These are phyloP conservation scores for Sporothrix humicola DNA, from an alignment of 2,329 filamentous ascomycete species.

Conservation along the genomic window DNA sequence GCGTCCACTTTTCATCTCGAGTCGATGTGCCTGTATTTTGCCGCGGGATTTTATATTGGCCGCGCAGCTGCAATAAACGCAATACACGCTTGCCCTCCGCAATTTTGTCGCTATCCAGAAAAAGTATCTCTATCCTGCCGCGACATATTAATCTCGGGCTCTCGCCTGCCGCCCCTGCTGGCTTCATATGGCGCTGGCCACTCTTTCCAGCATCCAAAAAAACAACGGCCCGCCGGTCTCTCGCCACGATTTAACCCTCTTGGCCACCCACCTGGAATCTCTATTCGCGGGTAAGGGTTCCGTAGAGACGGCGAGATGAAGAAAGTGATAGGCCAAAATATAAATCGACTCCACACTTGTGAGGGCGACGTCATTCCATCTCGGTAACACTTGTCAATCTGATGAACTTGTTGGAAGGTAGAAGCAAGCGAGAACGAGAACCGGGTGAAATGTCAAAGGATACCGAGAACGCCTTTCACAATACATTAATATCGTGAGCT, in stretches of 20 bases:
- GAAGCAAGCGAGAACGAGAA: not conserved
- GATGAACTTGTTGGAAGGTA: not conserved
- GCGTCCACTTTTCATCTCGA: not conserved
- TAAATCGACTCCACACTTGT: not conserved
- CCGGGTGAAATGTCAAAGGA: not conserved
- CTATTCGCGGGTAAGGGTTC: conserved; percentile 18
- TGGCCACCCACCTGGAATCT: conserved; percentile 4
- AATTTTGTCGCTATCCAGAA: not conserved
- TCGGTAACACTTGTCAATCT: not conserved
- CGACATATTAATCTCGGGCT: conserved; percentile 2
- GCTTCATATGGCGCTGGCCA: not conserved
- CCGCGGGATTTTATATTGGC: conserved; percentile 21
- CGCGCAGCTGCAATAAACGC: not conserved
- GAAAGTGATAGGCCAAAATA: not conserved
- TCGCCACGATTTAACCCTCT: conserved; percentile 11
- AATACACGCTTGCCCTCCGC: not conserved
- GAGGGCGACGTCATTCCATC: conserved; percentile 5
- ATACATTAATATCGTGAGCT: not conserved
- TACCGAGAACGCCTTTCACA: not conserved
- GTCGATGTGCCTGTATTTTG: conserved; percentile 23
- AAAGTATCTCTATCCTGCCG: not conserved
- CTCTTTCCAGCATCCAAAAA: not conserved
- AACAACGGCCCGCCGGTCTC: not conserved
- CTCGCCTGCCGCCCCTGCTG: conserved; percentile 1
- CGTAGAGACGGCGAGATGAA: not conserved